phyloP scores from a whole-genome alignment of 768 basidiomycete species.

The Austroboletus festivus region DNA sequence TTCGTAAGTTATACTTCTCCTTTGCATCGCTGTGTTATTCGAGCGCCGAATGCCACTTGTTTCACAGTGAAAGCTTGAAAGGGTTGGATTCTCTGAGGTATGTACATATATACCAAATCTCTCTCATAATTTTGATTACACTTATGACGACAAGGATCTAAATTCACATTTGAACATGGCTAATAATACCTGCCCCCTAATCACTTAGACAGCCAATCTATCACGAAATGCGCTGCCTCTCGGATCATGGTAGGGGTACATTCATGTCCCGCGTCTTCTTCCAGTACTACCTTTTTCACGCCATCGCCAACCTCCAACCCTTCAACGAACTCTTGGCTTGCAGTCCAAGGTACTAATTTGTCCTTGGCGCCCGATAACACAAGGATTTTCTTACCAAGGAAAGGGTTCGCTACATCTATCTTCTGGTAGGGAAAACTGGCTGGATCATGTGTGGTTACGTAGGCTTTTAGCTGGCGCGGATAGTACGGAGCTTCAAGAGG shows the following conservation, averaged over 20 bases:
- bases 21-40: slow-evolving; percentile 61
- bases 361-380: slow-evolving; percentile 68
- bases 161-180: too few relatives aligned
- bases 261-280: slow-evolving; percentile 58
- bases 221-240: slow-evolving; percentile 35
- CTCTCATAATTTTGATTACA: too few relatives aligned
- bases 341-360: slow-evolving; percentile 62
- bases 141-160: too few relatives aligned
- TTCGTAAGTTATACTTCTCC: slow-evolving; percentile 89
- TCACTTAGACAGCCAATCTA: slow-evolving; percentile 24
- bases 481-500: slow-evolving; percentile 50
- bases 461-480: slow-evolving; percentile 41
- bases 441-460: slow-evolving; percentile 49
- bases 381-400: slow-evolving; percentile 69
- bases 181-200: too few relatives aligned
- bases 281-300: slow-evolving; percentile 55
- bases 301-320: slow-evolving; percentile 54
- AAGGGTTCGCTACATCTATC: slow-evolving; percentile 47
- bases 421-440: slow-evolving; percentile 40
- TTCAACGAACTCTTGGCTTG: slow-evolving; percentile 55
- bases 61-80: too few relatives aligned
- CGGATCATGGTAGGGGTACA: slow-evolving; percentile 60
- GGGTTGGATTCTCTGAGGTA: too few relatives aligned
- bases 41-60: slow-evolving; percentile 26
- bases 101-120: too few relatives aligned